Percentiles rank a stretch among this genome's conserved stretches.
Conservation (phyloP, 208 protist species). For the Leishmania turanica region DNA sequence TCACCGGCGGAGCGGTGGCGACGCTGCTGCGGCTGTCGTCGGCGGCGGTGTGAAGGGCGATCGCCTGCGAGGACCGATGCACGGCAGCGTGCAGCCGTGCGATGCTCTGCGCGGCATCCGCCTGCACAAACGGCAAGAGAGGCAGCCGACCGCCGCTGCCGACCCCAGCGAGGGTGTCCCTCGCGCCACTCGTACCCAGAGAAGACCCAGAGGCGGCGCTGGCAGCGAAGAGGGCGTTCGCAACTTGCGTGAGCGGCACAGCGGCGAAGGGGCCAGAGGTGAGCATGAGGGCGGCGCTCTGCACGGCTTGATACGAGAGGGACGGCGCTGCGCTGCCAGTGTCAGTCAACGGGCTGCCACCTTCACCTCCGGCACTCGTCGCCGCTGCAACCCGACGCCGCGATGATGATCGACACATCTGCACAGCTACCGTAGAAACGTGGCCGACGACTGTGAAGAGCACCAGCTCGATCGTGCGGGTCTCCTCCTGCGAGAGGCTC, state of each 20-base stretch:
- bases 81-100: conserved; percentile 16
- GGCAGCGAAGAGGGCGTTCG: conserved; percentile 21
- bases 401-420: conserved; percentile 26
- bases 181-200: background rate
- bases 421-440: conserved; percentile 25
- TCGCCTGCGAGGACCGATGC: conserved; percentile 17
- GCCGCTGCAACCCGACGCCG: conserved; percentile 12
- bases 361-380: background rate
- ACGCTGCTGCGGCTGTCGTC: background rate
- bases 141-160: background rate
- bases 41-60: conserved; percentile 4
- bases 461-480: conserved; percentile 11
- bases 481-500: conserved; percentile 16
- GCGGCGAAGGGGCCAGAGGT: conserved; percentile 26
- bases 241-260: conserved; percentile 26
- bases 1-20: background rate
- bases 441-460: conserved; percentile 20
- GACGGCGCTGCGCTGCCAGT: background rate
- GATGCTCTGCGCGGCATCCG: conserved; percentile 20
- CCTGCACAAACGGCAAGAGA: conserved; percentile 27
- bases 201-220: background rate
- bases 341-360: background rate
- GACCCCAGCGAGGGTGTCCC: background rate
- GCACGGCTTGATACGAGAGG: conserved; percentile 22
- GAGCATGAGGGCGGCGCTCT: conserved; percentile 25